Conservation (phyloP, 139 green algal genomes). For the Prasinococcaceae sp. region DNA sequence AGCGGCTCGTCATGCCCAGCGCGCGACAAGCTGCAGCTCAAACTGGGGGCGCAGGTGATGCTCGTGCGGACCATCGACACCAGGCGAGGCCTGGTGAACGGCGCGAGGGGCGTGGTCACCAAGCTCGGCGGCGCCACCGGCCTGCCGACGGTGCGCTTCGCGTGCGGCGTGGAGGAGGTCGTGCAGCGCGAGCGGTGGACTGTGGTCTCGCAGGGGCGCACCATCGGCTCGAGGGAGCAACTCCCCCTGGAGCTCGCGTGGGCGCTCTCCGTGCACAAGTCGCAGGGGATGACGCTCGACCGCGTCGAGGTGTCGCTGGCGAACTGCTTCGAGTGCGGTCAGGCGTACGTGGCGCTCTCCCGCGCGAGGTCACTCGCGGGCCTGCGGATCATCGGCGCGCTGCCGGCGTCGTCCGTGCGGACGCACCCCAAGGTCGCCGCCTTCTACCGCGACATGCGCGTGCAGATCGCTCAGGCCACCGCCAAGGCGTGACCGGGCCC, state of each 20-base stretch:
- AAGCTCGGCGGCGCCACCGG: constrained; percentile 22
- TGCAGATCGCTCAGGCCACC: too few relatives aligned
- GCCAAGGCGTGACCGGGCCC: too few relatives aligned
- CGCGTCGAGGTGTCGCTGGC: constrained; percentile 22
- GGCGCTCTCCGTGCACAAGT: constrained; percentile 54
- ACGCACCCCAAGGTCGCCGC: too few relatives aligned
- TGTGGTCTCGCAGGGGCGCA: background rate
- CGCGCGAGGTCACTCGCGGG: too few relatives aligned
- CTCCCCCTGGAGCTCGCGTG: constrained; percentile 44
- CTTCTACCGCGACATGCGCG: too few relatives aligned
- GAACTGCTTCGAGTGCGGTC: constrained; percentile 43
- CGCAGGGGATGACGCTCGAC: constrained; percentile 59
- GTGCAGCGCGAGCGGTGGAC: constrained; percentile 10
- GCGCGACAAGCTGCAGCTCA: background rate
- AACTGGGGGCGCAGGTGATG: constrained; percentile 19
- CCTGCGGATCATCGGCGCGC: too few relatives aligned
- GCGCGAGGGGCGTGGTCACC: constrained; percentile 42
- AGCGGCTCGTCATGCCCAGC: background rate
- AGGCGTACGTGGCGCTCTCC: constrained; percentile 55
- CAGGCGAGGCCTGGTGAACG: constrained; percentile 40
- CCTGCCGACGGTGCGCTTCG: constrained; percentile 18
- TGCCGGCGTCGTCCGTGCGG: too few relatives aligned
- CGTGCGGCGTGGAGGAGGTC: constrained; percentile 10
- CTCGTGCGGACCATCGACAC: constrained; percentile 4
- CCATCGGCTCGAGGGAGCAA: constrained; percentile 9